These are phyloP conservation scores for Tothia fuscella DNA, from an alignment of 2,329 filamentous ascomycete species.

Conservation along the genomic window DNA sequence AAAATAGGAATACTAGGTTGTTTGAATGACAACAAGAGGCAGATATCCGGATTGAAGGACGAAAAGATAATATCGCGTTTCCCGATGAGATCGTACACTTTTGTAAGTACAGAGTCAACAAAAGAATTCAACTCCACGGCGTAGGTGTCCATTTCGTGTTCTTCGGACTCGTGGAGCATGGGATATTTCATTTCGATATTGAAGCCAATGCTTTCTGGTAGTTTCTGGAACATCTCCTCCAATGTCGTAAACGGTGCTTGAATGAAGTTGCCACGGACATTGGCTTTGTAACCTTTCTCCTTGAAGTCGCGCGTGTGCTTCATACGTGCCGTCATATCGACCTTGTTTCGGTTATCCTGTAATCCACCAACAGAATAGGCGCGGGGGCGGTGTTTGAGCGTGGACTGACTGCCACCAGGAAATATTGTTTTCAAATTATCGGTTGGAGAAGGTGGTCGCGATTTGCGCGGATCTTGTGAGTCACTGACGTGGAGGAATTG, in stretches of 20 bases:
- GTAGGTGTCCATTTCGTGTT: conserved; percentile 93
- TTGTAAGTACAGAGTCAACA: conserved; percentile 80
- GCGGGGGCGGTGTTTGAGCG: conserved; percentile 26
- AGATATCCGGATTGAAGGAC: conserved; percentile 95
- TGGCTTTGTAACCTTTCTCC: conserved; percentile 88
- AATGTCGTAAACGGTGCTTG: conserved; percentile 92
- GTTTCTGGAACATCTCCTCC: conserved; percentile 78
- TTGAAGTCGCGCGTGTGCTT: conserved; percentile 96
- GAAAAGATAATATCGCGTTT: conserved; percentile 93
- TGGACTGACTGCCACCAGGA: neutral
- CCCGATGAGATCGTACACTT: conserved; percentile 75
- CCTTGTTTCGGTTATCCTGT: conserved; percentile 26
- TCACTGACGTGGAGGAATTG: conserved; percentile 86
- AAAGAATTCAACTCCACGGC: conserved; percentile 94
- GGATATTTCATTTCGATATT: conserved; percentile 98
- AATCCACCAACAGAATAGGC: conserved; percentile 50
- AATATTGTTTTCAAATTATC: conserved; percentile 4
- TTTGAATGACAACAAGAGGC: conserved; percentile 87
- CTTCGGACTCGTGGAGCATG: conserved; percentile 90
- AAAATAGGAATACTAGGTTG: conserved; percentile 93
- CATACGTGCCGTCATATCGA: conserved; percentile 70
- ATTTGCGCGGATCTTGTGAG: conserved; percentile 34
- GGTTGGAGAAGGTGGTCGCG: conserved; percentile 30
- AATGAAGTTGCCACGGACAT: conserved; percentile 86
- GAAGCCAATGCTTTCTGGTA: conserved; percentile 78